Evolutionary conservation across 2,329 filamentous ascomycete genomes (phyloP).

Genomic region (Botryotinia globosa): DNA sequence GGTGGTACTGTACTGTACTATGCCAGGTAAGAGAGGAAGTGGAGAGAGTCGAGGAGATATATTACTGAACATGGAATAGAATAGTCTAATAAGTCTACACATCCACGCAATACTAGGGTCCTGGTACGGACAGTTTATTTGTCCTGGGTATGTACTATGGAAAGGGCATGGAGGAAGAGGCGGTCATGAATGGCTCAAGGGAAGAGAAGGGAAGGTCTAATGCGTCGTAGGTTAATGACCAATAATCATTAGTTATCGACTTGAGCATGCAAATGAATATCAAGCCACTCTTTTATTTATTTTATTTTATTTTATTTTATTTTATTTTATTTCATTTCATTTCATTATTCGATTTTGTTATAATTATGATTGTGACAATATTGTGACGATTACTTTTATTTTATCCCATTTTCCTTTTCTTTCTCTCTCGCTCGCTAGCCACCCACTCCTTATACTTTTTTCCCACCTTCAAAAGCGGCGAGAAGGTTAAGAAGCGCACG

Average conservation of each 20-base stretch:
- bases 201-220: background rate
- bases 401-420: slow-evolving; percentile 4
- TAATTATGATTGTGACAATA: background rate
- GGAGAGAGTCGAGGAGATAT: slow-evolving; percentile 6
- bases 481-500: background rate
- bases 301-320: too few relatives aligned
- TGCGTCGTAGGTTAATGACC: background rate
- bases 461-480: slow-evolving; percentile 10
- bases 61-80: slow-evolving; percentile 10
- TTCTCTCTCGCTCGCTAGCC: background rate
- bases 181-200: slow-evolving; percentile 12
- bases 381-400: background rate
- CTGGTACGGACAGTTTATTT: slow-evolving; percentile 5
- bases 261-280: background rate
- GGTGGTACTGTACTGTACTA: slow-evolving; percentile 7
- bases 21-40: slow-evolving; percentile 1
- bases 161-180: slow-evolving; percentile 4
- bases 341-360: background rate
- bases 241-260: background rate
- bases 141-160: background rate
- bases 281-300: slow-evolving; percentile 7
- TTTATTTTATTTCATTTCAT: too few relatives aligned
- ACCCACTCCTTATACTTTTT: background rate
- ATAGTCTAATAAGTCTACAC: background rate
- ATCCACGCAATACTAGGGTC: slow-evolving; percentile 7